Evolutionary conservation across 2,329 filamentous ascomycete genomes (phyloP).

Genomic region (Cladorrhinum sp.): DNA sequence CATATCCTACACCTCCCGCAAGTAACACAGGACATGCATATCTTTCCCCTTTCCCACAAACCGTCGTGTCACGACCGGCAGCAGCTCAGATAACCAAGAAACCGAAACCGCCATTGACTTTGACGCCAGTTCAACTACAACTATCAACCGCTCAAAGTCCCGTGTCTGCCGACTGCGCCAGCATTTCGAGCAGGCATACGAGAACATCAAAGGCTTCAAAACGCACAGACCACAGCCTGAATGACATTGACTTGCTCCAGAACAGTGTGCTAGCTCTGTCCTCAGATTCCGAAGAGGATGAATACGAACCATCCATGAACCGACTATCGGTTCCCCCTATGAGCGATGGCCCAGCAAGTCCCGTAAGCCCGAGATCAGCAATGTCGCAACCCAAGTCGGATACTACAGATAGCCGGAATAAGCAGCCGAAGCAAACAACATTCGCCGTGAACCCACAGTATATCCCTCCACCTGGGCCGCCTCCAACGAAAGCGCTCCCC

Average conservation of each 20-base stretch:
- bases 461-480: slow-evolving; percentile 31
- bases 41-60: slow-evolving; percentile 21
- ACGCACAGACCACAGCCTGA: slow-evolving; percentile 46
- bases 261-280: slow-evolving; percentile 57
- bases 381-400: slow-evolving; percentile 17
- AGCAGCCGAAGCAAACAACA: slow-evolving; percentile 40
- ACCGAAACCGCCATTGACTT: slow-evolving; percentile 8
- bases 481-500: slow-evolving; percentile 13
- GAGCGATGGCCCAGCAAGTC: slow-evolving; percentile 26
- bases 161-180: slow-evolving; percentile 43
- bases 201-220: slow-evolving; percentile 53
- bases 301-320: slow-evolving; percentile 33
- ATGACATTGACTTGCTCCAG: slow-evolving; percentile 51
- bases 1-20: slow-evolving; percentile 16
- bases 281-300: slow-evolving; percentile 54
- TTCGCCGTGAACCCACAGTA: slow-evolving; percentile 40
- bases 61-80: not conserved
- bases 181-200: slow-evolving; percentile 55
- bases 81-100: slow-evolving; percentile 17
- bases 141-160: slow-evolving; percentile 30
- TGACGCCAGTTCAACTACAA: slow-evolving; percentile 28
- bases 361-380: slow-evolving; percentile 25
- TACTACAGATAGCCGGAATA: slow-evolving; percentile 20
- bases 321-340: slow-evolving; percentile 32
- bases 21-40: slow-evolving; percentile 14